Base-by-base conservation (phyloP, 345 rosid species). In the Salix viminalis region DNA sequence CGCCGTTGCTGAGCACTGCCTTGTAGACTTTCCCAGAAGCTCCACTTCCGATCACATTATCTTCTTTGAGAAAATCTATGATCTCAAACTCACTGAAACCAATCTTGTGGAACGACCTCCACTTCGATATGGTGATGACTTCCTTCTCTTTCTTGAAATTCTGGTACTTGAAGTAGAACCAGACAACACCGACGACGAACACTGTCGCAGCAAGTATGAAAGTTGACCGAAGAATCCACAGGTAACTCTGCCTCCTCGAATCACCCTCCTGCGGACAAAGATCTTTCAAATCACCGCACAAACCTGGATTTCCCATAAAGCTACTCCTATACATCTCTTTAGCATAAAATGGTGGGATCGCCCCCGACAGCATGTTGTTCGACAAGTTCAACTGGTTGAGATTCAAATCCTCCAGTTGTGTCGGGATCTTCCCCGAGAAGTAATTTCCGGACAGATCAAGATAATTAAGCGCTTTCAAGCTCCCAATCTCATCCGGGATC, bases 81-180 rank as follows among this genome's bases (percentile, higher is more conserved):
- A 93, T 86, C 67, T 95, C 97, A 4, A 73, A 86, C 76, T 95
- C 96, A 24, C 89, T 89, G 46, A 95, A 95, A 32, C 88, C 96
- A 44, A 93, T 86, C 77, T 89, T 91, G 75, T 95, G 99, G 84
- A 95, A 95, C 0, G 96, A 87, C 77, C 86, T 90, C 98, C 98
- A 94, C 84, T 94, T 92, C 0, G 90, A 77, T 46, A 87, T 75
- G 11, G 83, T 70, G 0, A 78, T 58, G 1, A 76, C 81, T 48
- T 77, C 88, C 85, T 86, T 89, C 0, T 77, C 56, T 77, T 83
- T 86, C 82, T 78, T 86, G 76, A 88, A 78, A 24, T 79, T 87
- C 80, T 72, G 60, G 70, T 82, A 92, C 75, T 86, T 90, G n/a
- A 84, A 65, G 73, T 74, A 83, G 83, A 95, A 89, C 90, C 91